Evolutionary conservation across 345 rosid genomes (phyloP).

Genomic region (Gossypium mustelinum): DNA sequence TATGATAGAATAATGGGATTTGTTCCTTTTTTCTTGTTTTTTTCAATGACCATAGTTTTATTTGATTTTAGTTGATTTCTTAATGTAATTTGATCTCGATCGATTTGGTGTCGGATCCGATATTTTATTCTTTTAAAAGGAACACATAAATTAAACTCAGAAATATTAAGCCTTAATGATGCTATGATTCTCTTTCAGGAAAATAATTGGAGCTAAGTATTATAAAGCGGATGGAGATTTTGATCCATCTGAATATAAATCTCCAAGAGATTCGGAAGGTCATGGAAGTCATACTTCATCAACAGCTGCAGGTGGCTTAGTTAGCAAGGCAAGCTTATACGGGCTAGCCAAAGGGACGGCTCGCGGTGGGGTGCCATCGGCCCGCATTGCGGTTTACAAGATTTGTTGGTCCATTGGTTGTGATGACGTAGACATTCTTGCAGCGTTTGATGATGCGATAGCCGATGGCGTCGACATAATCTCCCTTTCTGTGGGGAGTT

Average conservation of each 20-base stretch:
- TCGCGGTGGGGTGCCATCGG: conserved; percentile 28
- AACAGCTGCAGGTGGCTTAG: conserved; percentile 32
- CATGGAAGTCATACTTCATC: conserved; percentile 52
- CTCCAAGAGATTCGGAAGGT: conserved; percentile 28
- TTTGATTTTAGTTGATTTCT: too few relatives aligned
- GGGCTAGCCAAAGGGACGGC: conserved; percentile 29
- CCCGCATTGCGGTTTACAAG: conserved; percentile 13
- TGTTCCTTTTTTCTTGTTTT: too few relatives aligned
- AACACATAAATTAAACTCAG: too few relatives aligned
- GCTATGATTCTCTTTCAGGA: conserved; percentile 17
- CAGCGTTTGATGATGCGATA: conserved; percentile 37
- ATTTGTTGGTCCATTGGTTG: conserved; percentile 28
- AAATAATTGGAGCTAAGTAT: conserved; percentile 31
- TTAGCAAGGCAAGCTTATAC: conserved; percentile 18
- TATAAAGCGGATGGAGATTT: background rate
- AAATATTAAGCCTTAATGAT: background rate
- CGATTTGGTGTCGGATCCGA: too few relatives aligned
- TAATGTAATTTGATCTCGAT: too few relatives aligned
- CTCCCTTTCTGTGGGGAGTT: conserved; percentile 22
- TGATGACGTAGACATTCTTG: conserved; percentile 21
- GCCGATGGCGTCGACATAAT: conserved; percentile 33
- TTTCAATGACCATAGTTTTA: too few relatives aligned
- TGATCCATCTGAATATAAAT: conserved; percentile 1
- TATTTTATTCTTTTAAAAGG: too few relatives aligned
- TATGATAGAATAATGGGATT: too few relatives aligned